phyloP scores from a whole-genome alignment of 108 stramenopile genomes.

The Nitzschia sp. region DNA sequence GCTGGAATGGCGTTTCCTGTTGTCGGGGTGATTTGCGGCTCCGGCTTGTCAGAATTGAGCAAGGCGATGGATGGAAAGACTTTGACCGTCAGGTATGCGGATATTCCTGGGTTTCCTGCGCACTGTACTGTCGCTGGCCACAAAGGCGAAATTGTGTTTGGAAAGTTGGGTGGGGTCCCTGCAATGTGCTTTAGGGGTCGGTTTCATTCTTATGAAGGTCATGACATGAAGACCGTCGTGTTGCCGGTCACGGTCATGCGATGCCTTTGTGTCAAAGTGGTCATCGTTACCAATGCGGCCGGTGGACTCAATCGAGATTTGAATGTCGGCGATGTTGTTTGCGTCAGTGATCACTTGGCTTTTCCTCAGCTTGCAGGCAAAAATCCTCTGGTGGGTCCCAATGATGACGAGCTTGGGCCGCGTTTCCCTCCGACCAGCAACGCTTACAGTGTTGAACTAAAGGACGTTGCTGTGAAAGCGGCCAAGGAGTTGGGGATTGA shows the following conservation, averaged over 20 bases:
- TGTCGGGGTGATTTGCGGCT: conserved; percentile 92
- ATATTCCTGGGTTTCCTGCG: conserved; percentile 86
- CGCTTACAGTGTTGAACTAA: conserved; percentile 61
- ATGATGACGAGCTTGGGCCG: conserved; percentile 87
- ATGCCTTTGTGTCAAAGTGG: conserved; percentile 74
- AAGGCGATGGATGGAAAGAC: conserved; percentile 53
- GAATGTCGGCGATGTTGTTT: conserved; percentile 87
- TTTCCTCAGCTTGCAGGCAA: conserved; percentile 84
- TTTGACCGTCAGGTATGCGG: conserved; percentile 60
- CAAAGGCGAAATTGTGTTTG: conserved; percentile 89
- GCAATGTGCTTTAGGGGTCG: conserved; percentile 89
- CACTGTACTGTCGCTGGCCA: conserved; percentile 87
- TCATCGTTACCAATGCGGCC: conserved; percentile 92
- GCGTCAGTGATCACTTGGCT: conserved; percentile 87
- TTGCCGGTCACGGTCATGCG: conserved; percentile 84
- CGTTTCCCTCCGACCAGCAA: conserved; percentile 86
- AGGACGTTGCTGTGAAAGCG: conserved; percentile 46
- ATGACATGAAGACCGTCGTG: conserved; percentile 82
- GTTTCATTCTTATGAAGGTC: conserved; percentile 95
- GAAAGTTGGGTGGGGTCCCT: conserved; percentile 55
- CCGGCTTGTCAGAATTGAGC: conserved; percentile 79
- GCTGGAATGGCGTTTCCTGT: conserved; percentile 40
- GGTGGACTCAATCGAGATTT: conserved; percentile 81
- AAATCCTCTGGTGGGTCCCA: conserved; percentile 87
- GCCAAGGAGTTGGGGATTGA: conserved; percentile 55